Evolutionary conservation across 2,329 filamentous ascomycete genomes (phyloP), one percentile per base, ranked within the genome.

Genomic region (Fusarium denticulatum): DNA sequence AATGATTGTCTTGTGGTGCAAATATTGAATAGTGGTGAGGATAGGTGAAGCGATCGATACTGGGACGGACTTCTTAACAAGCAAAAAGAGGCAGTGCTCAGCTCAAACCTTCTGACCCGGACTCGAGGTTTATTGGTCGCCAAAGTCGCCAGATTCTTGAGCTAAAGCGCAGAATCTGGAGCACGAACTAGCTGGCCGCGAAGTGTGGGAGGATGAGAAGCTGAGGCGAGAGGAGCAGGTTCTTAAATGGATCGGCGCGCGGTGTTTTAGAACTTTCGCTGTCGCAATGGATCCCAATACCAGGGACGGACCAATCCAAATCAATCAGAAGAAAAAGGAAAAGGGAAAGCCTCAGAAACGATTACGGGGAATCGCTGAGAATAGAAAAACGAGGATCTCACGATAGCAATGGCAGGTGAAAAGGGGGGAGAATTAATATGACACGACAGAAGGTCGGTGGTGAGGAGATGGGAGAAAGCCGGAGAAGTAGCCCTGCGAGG

Each of bases 1-100:
- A 80, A 78, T 77, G 79, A 73, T 79, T 40, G 77, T 73, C 70
- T 79, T 78, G 72, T 76, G 76, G 76, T 79, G 74, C 65, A 69
- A 65, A 71, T 78, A 76, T 75, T 78, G 76, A 76, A 73, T 65
- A 75, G 76, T 77, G 78, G 79, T 74, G 78, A 76, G 78, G 77
- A 78, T 78, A 80, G 76, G 79, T 82, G 81, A 79, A 82, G 80
- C 81, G 79, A 82, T 80, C 81, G 81, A 72, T 79, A 77, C 76
- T 81, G 79, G 78, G 77, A 79, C 78, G 77, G 76, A 79, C 75
- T 74, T 81, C 71, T 78, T 80, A 78, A 78, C 77, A 80, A 79
- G 78, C 79, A 82, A 79, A 80, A 81, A 79, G 80, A 82, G 79
- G 77, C 80, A 78, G 80, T 81, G 76, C 78, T 79, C 77, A 80